Base-by-base conservation (phyloP, 2,329 filamentous ascomycete species). In the Talaromyces sp. region DNA sequence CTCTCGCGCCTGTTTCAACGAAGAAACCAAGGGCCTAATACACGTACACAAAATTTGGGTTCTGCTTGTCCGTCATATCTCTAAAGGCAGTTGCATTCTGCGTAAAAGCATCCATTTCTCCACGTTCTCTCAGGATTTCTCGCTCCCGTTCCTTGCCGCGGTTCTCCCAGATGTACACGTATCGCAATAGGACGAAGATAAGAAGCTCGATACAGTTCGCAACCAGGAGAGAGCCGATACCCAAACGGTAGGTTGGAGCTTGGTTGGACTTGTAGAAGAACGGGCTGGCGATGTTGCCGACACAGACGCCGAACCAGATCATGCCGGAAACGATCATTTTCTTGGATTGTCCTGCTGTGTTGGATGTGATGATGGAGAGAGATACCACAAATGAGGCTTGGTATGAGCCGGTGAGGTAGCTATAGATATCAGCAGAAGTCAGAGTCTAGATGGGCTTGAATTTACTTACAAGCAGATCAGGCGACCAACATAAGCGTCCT, bases 1-100 rank as follows among this genome's bases (percentile, higher is more conserved):
- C 11, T 13, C 2, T 13, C 34, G 10, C 15, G 10, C 10, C 34
- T 2, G 11, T 1, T 15, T 22, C 43, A 11, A 47, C 19, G 5
- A 40, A 17, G 47, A 17, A 22, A 49, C 4, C 22, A 27, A 3
- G 4, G 11, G 3, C 22, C 25, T 34, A 72, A 62, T 72, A 73
- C 1, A 73, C 31, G 65, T 73, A 72, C 19, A 68, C 59, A 45
- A 73, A 72, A 29, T 82, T 82, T 59, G 76, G 58, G 58, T 82
- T 83, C 71, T 82, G 79, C 64, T 77, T 74, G 68, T 83, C 82
- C 2, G 82, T 84, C 76, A 83, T 70, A 70, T 84, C 82, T 8
- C 74, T 74, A 67, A 82, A 83, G 0, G 82, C 81, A 10, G 81
- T 83, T 15, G 72, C 73, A 69, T 82, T 78, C 54, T 71, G 40